Percentiles rank a stretch among this genome's conserved stretches.
These are phyloP conservation scores for Xerocomellus dryophilus DNA, from an alignment of 768 basidiomycete genomes.

Conservation along the genomic window DNA sequence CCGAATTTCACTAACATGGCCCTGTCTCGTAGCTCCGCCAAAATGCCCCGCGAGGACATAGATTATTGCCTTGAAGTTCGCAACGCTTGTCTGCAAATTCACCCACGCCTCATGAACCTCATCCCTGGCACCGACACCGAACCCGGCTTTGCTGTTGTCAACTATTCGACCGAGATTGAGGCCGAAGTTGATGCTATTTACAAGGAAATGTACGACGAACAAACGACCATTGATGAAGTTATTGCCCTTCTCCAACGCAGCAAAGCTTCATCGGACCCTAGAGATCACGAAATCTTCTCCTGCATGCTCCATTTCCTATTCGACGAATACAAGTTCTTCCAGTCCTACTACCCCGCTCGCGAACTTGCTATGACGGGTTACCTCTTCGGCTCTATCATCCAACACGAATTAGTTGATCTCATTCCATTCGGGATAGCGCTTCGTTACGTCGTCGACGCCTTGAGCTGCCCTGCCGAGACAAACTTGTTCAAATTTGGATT, in stretches of 20 bases:
- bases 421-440: constrained; percentile 95
- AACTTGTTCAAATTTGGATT: constrained; percentile 95
- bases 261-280: constrained; percentile 76
- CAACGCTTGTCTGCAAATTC: constrained; percentile 88
- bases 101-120: constrained; percentile 94
- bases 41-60: constrained; percentile 75
- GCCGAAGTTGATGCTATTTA: constrained; percentile 93
- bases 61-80: constrained; percentile 89
- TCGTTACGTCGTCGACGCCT: constrained; percentile 92
- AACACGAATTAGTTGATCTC: constrained; percentile 88
- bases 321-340: constrained; percentile 99
- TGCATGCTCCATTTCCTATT: constrained; percentile 99
- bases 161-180: constrained; percentile 85
- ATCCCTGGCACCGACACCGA: constrained; percentile 83
- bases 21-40: constrained; percentile 51
- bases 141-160: constrained; percentile 87
- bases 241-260: constrained; percentile 81
- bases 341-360: constrained; percentile 89
- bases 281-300: constrained; percentile 96
- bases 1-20: constrained; percentile 1
- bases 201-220: constrained; percentile 97
- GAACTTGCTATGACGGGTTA: constrained; percentile 95
- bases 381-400: constrained; percentile 94
- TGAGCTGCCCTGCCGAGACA: constrained; percentile 85
- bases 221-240: constrained; percentile 92